Conservation (phyloP, 2,329 filamentous ascomycete genomes). For the Triangularia verruculosa region DNA sequence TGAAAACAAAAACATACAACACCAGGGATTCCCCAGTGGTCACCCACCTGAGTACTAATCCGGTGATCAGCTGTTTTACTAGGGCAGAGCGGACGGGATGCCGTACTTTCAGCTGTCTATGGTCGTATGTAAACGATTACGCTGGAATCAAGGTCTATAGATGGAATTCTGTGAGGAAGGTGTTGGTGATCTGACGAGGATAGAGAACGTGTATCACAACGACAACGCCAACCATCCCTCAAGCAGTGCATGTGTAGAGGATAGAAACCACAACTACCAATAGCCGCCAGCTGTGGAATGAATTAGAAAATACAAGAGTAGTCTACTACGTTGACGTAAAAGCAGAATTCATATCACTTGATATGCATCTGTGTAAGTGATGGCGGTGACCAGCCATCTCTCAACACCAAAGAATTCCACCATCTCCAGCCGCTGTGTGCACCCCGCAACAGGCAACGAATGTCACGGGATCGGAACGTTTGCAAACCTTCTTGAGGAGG, state of each 20-base stretch:
- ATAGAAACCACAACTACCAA: neutral
- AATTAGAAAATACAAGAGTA: neutral
- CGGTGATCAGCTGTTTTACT: neutral
- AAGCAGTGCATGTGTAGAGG: neutral
- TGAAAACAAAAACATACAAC: neutral
- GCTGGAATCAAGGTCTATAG: neutral
- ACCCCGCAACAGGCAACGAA: neutral
- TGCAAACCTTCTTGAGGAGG: neutral
- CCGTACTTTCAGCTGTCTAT: neutral
- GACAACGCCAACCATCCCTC: neutral
- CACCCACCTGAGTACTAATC: neutral
- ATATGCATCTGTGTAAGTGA: neutral
- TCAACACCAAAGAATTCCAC: neutral
- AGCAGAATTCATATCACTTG: neutral
- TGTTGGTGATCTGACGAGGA: neutral
- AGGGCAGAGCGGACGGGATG: neutral
- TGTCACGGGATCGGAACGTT: neutral
- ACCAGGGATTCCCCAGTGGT: neutral
- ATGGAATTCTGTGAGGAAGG: too few relatives aligned
- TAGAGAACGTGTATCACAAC: neutral
- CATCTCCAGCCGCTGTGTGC: neutral
- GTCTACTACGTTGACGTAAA: neutral
- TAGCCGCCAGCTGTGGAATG: neutral
- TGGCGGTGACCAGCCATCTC: neutral
- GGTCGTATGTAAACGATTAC: neutral